Base-by-base conservation (phyloP, 371 early-diverging fungal species). In the Entomophthora muscae region DNA sequence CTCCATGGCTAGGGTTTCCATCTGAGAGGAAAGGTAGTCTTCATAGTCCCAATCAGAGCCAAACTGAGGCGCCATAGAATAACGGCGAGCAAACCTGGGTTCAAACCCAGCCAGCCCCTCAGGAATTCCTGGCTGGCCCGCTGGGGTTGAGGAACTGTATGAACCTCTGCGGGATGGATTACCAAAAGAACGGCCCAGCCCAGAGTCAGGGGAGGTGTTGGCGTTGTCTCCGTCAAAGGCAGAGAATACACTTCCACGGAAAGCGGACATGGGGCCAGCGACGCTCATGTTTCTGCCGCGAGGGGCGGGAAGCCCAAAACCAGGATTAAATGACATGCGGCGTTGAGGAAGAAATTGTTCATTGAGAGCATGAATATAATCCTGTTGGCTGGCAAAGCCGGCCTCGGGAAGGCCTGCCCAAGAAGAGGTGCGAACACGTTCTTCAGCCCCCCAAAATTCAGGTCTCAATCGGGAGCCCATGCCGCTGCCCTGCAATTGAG, bases 311-410 rank as follows among this genome's bases (percentile, higher is more conserved):
- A 61, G 42, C 12, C 42, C 61, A 32, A 23, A 33, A 32, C 13
- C 17, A 12, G 61, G 61, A 24, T 61, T 61, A 17, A 21, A 61
- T 7, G 61, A 61, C 61, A 61, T 61, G 42, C 61, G 61, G 26
- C 61, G 61, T 33, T 31, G 31, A 12, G 31, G 61, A 21, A 61
- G 42, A n/a, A 26, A 21, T 31, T 22, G n/a, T 10, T 51, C 42
- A 26, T 61, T 31, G 26, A 33, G 42, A n/a, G 61, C 12, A 32
- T 5, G 12, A 24, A 33, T 23, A 33, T 61, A 31, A 33, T 30
- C 42, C 17, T 7, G 10, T 13, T 31, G 42, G 10, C 17, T n/a
- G 17, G 33, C 32, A 30, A 23, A 21, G n/a, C 30, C 42, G 23
- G 31, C 31, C 3, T 29, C 31, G 26, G 29, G n/a, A 21, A 31